phyloP scores from a whole-genome alignment of 345 rosid species.

The Cardamine occulta region DNA sequence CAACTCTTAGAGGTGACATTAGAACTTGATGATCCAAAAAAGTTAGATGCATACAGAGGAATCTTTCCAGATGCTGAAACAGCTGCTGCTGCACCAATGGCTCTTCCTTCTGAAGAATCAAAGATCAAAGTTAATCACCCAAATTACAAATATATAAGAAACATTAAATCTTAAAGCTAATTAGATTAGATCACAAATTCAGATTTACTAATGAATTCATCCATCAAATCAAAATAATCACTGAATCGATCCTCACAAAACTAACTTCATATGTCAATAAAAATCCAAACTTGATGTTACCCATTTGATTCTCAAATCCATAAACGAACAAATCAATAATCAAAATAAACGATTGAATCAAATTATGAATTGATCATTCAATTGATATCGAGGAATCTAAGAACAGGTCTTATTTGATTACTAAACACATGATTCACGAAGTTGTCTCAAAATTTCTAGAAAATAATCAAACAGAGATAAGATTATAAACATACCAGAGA shows the following conservation, averaged over 20 bases:
- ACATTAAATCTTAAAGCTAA: neutral
- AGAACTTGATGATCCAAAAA: constrained; percentile 55
- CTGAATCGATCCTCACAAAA: neutral
- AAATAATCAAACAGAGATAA: constrained; percentile 1
- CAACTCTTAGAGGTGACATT: constrained; percentile 58
- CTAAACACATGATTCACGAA: constrained; percentile 5
- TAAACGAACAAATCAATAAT: neutral
- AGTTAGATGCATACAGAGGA: constrained; percentile 57
- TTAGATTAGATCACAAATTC: neutral
- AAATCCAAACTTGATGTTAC: neutral
- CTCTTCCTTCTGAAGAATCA: constrained; percentile 59
- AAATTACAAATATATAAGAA: neutral
- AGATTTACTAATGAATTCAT: neutral
- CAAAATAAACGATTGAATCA: too few species aligned
- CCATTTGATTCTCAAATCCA: neutral
- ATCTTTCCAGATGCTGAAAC: constrained; percentile 63
- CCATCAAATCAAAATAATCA: neutral
- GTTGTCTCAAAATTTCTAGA: neutral
- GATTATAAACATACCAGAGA: constrained; percentile 50
- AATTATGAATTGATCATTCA: neutral
- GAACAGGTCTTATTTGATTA: neutral
- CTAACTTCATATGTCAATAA: neutral
- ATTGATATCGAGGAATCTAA: neutral
- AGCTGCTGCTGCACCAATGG: constrained; percentile 71
- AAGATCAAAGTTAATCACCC: neutral